These are phyloP conservation scores for Leccinum aurantiacum DNA, from an alignment of 768 basidiomycete genomes.

Conservation along the genomic window DNA sequence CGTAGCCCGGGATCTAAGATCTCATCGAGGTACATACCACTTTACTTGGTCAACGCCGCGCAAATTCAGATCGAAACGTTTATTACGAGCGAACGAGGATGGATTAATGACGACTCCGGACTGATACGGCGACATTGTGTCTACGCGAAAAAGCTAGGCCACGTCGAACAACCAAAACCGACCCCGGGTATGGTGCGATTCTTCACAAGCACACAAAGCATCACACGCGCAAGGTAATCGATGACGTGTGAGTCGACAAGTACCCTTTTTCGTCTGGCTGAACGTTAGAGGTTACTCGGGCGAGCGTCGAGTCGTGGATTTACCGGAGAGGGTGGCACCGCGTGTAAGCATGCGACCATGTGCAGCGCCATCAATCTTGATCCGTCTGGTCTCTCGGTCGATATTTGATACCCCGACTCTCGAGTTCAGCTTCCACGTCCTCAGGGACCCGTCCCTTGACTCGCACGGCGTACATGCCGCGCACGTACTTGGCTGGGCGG, in stretches of 20 bases:
- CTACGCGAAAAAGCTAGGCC: constrained; percentile 11
- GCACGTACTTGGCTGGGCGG: constrained; percentile 77
- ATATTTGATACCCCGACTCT: constrained; percentile 76
- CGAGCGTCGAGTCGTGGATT: neutral
- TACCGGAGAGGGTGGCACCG: neutral
- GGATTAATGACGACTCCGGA: neutral
- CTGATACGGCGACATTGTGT: constrained; percentile 5
- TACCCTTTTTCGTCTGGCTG: neutral
- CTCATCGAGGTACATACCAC: neutral
- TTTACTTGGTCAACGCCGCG: neutral
- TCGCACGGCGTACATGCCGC: constrained; percentile 92
- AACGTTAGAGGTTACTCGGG: neutral
- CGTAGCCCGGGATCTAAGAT: neutral
- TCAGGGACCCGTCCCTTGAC: constrained; percentile 85
- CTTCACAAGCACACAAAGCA: constrained; percentile 5
- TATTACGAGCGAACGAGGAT: neutral
- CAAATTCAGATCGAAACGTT: neutral
- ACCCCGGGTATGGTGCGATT: constrained; percentile 5
- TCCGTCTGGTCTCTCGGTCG: constrained; percentile 82
- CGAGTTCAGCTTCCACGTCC: constrained; percentile 80
- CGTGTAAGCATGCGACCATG: constrained; percentile 4
- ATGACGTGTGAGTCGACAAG: constrained; percentile 18
- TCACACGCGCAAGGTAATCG: constrained; percentile 4
- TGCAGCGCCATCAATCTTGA: constrained; percentile 47
- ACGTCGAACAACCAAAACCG: neutral